Base-by-base conservation (phyloP, 1,139 yeast species). In the Nakaseomyces bracarensis region DNA sequence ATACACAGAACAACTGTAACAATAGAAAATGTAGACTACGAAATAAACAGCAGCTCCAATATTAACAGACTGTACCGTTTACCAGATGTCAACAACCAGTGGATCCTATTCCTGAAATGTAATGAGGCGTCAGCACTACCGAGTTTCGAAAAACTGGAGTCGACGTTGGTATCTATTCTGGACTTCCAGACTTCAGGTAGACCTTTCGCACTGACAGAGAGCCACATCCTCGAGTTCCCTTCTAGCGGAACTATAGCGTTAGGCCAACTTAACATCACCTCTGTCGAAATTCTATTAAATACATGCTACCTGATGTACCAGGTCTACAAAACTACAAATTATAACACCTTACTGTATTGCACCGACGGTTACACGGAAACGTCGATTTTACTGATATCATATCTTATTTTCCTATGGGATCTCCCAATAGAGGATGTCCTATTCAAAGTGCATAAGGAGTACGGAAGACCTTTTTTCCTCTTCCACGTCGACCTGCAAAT, bases 351-450 rank as follows among this genome's bases (percentile, higher is more conserved):
- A 47, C 68, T 87, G 13, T 82, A 80, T 58, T 87, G 96, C 57
- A 75, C 84, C 3, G 96, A 89, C 64, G 97, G 97, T 0, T 89
- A 87, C 61, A 86, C 96, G 0, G 96, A 89, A 58, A 82, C 89
- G 47, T 79, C 95, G 4, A 69, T 89, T 22, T 64, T 89, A 38
- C 75, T 79, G 0, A 66, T 86, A 36, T 76, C 87, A 47, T 87
- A 75, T 56, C 53, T 83, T 44, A 81, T 89, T 48, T 89, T 82
- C 60, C 63, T 82, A 2, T 69, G 77, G 35, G 75, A 82, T 41
- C 56, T 74, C 26, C 47, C 69, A 2, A 59, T 73, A 18, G 64
- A 77, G 1, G 71, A 76, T 43, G 74, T 72, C 2, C 58, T 75
- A 44, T 56, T 83, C 15, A 71, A 72, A 46, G 61, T 86, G 42